Evolutionary conservation across 2,329 filamentous ascomycete species (phyloP).

Genomic region (Bimuria novae-zelandiae): DNA sequence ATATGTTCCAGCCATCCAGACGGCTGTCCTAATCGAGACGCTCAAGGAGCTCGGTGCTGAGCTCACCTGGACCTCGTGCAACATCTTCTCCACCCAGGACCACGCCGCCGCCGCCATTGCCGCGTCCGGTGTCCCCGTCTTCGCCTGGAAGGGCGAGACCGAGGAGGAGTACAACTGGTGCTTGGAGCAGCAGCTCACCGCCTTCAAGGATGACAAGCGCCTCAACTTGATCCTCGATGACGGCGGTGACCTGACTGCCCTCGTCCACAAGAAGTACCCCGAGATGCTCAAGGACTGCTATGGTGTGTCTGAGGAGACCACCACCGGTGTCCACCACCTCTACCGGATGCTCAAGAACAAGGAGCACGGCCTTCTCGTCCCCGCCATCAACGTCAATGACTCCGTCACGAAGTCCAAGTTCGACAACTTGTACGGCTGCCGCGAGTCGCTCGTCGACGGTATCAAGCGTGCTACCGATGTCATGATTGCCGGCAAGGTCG

Average conservation of each 20-base stretch:
- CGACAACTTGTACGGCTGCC: slow-evolving; percentile 99
- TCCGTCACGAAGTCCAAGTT: slow-evolving; percentile 99
- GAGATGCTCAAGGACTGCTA: slow-evolving; percentile 98
- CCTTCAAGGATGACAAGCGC: slow-evolving; percentile 96
- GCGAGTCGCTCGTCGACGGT: slow-evolving; percentile 96
- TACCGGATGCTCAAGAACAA: slow-evolving; percentile 90
- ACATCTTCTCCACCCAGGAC: slow-evolving; percentile 99
- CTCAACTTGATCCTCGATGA: slow-evolving; percentile 99
- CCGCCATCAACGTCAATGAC: slow-evolving; percentile 99
- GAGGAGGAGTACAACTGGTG: slow-evolving; percentile 99
- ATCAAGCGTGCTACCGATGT: slow-evolving; percentile 99
- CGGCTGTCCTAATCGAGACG: slow-evolving; percentile 98
- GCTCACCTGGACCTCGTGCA: slow-evolving; percentile 98
- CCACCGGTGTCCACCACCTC: slow-evolving; percentile 98
- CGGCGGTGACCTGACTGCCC: slow-evolving; percentile 92
- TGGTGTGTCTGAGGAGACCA: slow-evolving; percentile 99
- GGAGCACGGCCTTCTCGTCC: slow-evolving; percentile 76
- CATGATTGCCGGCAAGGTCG: slow-evolving; percentile 99
- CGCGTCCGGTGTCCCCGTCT: slow-evolving; percentile 87
- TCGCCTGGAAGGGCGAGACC: slow-evolving; percentile 87
- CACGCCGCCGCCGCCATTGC: slow-evolving; percentile 98
- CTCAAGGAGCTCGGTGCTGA: slow-evolving; percentile 92
- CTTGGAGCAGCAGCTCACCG: slow-evolving; percentile 93
- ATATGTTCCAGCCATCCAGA: slow-evolving; percentile 77
- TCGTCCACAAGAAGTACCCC: slow-evolving; percentile 98